These are phyloP conservation scores for Trichoderma sp. DNA, from an alignment of 2,329 filamentous ascomycete genomes.

Conservation along the genomic window DNA sequence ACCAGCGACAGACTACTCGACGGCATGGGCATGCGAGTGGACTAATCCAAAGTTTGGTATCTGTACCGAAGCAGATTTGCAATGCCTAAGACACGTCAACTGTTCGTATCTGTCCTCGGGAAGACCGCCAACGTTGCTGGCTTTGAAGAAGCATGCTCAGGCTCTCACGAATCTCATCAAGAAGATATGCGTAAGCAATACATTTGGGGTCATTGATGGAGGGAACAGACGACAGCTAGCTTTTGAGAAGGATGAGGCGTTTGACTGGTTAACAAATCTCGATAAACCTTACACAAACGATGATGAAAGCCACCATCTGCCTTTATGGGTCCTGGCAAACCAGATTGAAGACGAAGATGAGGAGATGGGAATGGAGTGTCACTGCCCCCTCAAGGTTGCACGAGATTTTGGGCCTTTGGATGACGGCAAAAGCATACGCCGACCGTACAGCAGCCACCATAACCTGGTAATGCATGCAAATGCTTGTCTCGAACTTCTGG, in stretches of 20 bases:
- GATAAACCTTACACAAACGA: slow-evolving; percentile 52
- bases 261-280: slow-evolving; percentile 61
- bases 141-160: slow-evolving; percentile 64
- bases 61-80: slow-evolving; percentile 32
- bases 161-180: slow-evolving; percentile 59
- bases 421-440: slow-evolving; percentile 31
- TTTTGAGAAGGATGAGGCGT: slow-evolving; percentile 53
- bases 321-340: slow-evolving; percentile 53
- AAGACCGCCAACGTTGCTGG: slow-evolving; percentile 56
- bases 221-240: slow-evolving; percentile 35
- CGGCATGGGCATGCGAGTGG: slow-evolving; percentile 36
- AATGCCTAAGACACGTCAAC: slow-evolving; percentile 51
- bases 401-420: slow-evolving; percentile 32
- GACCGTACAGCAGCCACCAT: slow-evolving; percentile 52
- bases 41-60: slow-evolving; percentile 34
- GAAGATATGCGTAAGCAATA: slow-evolving; percentile 48
- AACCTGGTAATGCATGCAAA: slow-evolving; percentile 62
- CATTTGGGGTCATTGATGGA: slow-evolving; percentile 31
- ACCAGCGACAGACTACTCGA: slow-evolving; percentile 37
- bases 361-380: slow-evolving; percentile 45
- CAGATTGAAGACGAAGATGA: slow-evolving; percentile 50
- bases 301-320: slow-evolving; percentile 52
- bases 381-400: slow-evolving; percentile 50
- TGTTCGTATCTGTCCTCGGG: slow-evolving; percentile 62
- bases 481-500: slow-evolving; percentile 61